Evolutionary conservation across 2,329 filamentous ascomycete genomes (phyloP).

Genomic region (Aaosphaeria arxii): DNA sequence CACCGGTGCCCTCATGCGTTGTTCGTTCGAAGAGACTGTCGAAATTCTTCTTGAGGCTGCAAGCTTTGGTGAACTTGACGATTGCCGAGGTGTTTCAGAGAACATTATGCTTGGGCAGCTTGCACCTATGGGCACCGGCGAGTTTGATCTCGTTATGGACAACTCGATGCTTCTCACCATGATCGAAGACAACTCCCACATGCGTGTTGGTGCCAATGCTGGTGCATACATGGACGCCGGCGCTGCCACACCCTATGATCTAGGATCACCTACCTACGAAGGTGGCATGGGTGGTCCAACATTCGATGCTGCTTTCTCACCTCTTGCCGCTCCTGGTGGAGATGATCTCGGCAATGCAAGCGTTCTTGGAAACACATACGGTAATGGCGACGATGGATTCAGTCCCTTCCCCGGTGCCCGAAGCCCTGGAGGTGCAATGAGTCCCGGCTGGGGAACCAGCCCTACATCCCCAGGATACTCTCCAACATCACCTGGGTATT

Average conservation of each 20-base stretch:
- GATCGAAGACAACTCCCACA: conserved; percentile 79
- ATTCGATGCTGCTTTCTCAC: conserved; percentile 64
- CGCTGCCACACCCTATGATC: conserved; percentile 90
- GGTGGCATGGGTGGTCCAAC: conserved; percentile 60
- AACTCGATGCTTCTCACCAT: conserved; percentile 94
- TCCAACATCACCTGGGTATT: conserved; percentile 39
- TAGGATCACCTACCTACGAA: conserved; percentile 62
- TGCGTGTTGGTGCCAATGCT: conserved; percentile 71
- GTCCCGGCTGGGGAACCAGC: conserved; percentile 60
- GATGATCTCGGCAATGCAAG: conserved; percentile 57
- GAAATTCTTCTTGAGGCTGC: conserved; percentile 97
- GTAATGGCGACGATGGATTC: conserved; percentile 56
- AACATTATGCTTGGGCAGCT: conserved; percentile 98
- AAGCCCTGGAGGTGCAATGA: conserved; percentile 69
- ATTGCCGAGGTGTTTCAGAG: conserved; percentile 96
- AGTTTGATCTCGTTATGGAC: conserved; percentile 91
- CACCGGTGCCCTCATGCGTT: conserved; percentile 97
- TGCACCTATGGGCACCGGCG: conserved; percentile 94
- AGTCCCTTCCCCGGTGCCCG: conserved; percentile 65
- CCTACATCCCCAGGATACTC: conserved; percentile 40
- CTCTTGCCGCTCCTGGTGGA: conserved; percentile 67
- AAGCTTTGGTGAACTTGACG: conserved; percentile 89
- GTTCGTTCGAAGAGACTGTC: conserved; percentile 98
- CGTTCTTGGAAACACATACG: conserved; percentile 65
- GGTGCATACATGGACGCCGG: conserved; percentile 70